Base-by-base conservation (phyloP, 768 basidiomycete genomes). In the Termitomyces sp. region DNA sequence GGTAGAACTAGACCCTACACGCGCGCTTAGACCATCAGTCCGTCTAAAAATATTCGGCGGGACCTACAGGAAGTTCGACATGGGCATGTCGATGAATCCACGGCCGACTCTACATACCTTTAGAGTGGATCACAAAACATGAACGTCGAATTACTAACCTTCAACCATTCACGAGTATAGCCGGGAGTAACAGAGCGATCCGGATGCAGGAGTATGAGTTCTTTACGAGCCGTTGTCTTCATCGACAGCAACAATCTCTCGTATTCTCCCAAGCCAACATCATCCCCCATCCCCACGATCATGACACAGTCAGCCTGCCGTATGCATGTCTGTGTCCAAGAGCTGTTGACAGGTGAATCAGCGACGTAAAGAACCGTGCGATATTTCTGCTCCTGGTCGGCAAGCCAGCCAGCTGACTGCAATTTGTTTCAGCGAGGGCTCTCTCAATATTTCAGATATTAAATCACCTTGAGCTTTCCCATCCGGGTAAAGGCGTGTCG, bases 311-410 rank as follows among this genome's bases (percentile, higher is more conserved):
- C 95, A 16, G 95, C 95, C 85, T 98, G 96, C 25, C 94, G 84
- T 60, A 99, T 95, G 69, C 95, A 98, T 0, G 95, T 98, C 71
- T 98, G 90, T 31, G 96, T 98, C 97, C 97, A 99, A 19, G 93
- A 90, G 57, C 92, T 95, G 56, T 85, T 91, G 35, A 96, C 94
- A 0, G 95, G 87, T 0, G 96, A 94, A 71, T 99, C 95, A 7
- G 92, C 96, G 32, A 99, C 93, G 67, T 98, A 98, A 16, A 99
- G 81, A 0, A 98, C 95, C 3, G 86, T 97, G 29, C 93, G 82
- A 67, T 89, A 97, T 66, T 91, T 83, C 73, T 98, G 92, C 69
- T 98, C 95, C 68, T 90, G 89, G 70, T 98, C 95, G 16, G 96
- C 93, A 7, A 99, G 77, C 97, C 97, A 98, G 3, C 90, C 77